Percentiles rank a stretch among this genome's conserved stretches.
phyloP scores from a whole-genome alignment of 2,329 filamentous ascomycete species.

The Aspergillus sp. region DNA sequence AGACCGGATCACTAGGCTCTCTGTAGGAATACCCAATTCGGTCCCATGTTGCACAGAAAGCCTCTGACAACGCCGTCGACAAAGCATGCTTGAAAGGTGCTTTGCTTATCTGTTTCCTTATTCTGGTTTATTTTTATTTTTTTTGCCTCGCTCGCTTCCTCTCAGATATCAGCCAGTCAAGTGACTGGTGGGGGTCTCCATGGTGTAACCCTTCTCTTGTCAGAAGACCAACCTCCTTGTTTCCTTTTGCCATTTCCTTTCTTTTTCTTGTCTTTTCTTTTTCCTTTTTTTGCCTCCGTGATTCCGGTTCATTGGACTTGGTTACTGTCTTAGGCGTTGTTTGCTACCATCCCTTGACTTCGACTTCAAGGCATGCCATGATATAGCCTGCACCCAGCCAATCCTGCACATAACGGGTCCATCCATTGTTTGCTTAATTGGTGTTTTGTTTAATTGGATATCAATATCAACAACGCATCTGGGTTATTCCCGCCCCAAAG shows the following conservation, averaged over 20 bases:
- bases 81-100: neutral
- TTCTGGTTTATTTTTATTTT: neutral
- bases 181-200: neutral
- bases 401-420: neutral
- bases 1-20: neutral
- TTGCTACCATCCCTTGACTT: neutral
- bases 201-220: neutral
- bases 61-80: neutral
- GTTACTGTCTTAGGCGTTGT: neutral
- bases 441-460: neutral
- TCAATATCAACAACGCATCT: neutral
- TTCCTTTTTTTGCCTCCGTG: neutral
- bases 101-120: neutral
- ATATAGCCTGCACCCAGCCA: neutral
- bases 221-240: neutral
- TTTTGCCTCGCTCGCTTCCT: neutral
- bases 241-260: neutral
- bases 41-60: conserved; percentile 3
- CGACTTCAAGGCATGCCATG: neutral
- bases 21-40: conserved; percentile 6
- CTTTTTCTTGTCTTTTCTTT: neutral
- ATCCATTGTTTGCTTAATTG: neutral
- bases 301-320: neutral
- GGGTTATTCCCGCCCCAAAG: neutral
- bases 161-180: neutral